Base-by-base conservation (phyloP, 1,139 yeast genomes). In the Kodamaea ohmeri region DNA sequence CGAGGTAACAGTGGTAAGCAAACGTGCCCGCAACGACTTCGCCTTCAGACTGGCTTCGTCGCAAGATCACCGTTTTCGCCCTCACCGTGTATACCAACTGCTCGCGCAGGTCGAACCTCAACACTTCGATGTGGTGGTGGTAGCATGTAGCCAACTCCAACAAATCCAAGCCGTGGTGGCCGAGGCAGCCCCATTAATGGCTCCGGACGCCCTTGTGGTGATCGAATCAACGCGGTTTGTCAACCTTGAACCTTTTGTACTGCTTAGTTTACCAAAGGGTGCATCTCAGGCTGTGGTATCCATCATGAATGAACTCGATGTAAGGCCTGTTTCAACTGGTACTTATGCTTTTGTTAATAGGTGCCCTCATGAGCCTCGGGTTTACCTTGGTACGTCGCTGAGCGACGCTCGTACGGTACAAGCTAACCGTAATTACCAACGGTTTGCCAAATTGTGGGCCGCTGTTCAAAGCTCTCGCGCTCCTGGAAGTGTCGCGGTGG, bases 221-320 rank as follows among this genome's bases (percentile, higher is more conserved):
- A 61, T 83, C 31, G 94, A 84, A 58, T 75, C 82, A 41, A 77
- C 87, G 1, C 87, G 87, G 5, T 83, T 76, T 54, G 75, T 84
- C 38, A 82, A 81, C 53, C 58, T 84, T 43, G 90, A 83, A 55
- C 84, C 87, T 9, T 83, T 83, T 56, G 71, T 83, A 27, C 61
- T 59, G 38, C 55, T 65, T 45, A 59, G 61, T 40, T 56, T 64
- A 32, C 57, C 60, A 5, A 49, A 56, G 24, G 59, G 61, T 43
- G 41, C 48, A 45, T 58, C 64, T 36, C 48, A 69, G 41, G 58
- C 72, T 13, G 63, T 80, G 9, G 66, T 79, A 41, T 78, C 88
- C 20, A 72, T 83, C 29, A 73, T 83, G 76, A 73, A 80, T 37
- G 87, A 80, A 52, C 67, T 74, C 37, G 90, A 83, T 51, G 64